Evolutionary conservation across 176 grass and related monocot genomes (phyloP).

Genomic region (Echinochloa phyllopogon): DNA sequence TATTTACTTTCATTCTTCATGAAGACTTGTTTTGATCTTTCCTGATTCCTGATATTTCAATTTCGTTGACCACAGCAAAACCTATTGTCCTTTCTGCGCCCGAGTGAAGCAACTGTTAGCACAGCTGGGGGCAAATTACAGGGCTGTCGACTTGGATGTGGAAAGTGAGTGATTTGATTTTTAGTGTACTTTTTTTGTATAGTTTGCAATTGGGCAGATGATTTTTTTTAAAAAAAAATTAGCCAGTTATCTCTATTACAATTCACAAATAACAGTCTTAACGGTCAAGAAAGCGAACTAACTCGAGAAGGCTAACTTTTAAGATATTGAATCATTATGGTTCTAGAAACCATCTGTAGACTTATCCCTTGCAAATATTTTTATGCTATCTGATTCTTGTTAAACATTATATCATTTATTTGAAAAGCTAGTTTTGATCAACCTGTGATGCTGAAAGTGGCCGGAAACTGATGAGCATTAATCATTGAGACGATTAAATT

Average conservation of each 20-base stretch:
- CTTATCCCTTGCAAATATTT: too few relatives aligned
- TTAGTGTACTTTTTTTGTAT: not conserved
- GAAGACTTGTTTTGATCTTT: not conserved
- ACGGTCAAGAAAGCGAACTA: not conserved
- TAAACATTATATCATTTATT: not conserved
- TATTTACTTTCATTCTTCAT: not conserved
- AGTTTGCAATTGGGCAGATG: not conserved
- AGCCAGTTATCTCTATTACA: not conserved
- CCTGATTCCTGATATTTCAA: not conserved
- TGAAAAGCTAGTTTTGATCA: not conserved
- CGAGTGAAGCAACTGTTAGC: slow-evolving; percentile 54
- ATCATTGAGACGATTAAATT: not conserved
- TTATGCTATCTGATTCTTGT: not conserved
- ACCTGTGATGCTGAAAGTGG: not conserved
- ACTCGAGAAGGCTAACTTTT: not conserved
- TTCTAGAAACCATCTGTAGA: not conserved
- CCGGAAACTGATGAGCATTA: not conserved
- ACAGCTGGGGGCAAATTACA: slow-evolving; percentile 53
- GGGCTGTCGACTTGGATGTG: slow-evolving; percentile 62
- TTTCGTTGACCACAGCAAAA: slow-evolving; percentile 48
- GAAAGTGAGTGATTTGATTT: slow-evolving; percentile 56
- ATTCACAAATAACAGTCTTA: not conserved
- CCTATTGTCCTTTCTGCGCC: slow-evolving; percentile 52
- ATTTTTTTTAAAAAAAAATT: not conserved
- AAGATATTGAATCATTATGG: not conserved